Evolutionary conservation across 2,329 filamentous ascomycete genomes (phyloP).

Genomic region (Colletotrichum echinochloae): DNA sequence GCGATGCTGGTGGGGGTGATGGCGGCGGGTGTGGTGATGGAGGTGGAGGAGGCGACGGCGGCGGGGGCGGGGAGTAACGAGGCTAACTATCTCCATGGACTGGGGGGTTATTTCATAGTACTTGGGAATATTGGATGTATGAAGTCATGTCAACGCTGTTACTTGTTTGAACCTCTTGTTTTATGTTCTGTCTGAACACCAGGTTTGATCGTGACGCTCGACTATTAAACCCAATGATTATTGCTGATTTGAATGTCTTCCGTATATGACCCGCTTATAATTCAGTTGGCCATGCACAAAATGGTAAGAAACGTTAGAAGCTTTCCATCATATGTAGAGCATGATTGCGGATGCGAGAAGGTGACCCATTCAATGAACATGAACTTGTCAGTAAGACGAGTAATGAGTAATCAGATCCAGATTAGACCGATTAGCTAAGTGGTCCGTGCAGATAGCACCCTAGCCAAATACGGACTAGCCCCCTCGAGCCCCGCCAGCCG

Average conservation of each 20-base stretch:
- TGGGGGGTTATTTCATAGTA: neutral
- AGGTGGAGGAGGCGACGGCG: constrained; percentile 18
- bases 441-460: neutral
- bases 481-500: neutral
- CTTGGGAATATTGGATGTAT: too few relatives aligned
- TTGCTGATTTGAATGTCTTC: too few relatives aligned
- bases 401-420: neutral
- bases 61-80: neutral
- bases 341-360: neutral
- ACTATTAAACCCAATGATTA: too few relatives aligned
- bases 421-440: neutral
- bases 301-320: too few relatives aligned
- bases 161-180: too few relatives aligned
- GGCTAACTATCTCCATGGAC: too few relatives aligned
- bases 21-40: constrained; percentile 22
- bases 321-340: neutral
- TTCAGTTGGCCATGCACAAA: too few relatives aligned
- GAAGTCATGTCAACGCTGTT: neutral
- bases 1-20: constrained; percentile 8
- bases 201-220: too few relatives aligned
- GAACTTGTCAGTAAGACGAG: neutral
- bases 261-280: too few relatives aligned
- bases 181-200: too few relatives aligned
- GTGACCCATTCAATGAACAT: neutral
- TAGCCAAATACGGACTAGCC: neutral